These are phyloP conservation scores for Stygiomarasmius scandens DNA, from an alignment of 1,284 basidiomycete species.

Conservation along the genomic window DNA sequence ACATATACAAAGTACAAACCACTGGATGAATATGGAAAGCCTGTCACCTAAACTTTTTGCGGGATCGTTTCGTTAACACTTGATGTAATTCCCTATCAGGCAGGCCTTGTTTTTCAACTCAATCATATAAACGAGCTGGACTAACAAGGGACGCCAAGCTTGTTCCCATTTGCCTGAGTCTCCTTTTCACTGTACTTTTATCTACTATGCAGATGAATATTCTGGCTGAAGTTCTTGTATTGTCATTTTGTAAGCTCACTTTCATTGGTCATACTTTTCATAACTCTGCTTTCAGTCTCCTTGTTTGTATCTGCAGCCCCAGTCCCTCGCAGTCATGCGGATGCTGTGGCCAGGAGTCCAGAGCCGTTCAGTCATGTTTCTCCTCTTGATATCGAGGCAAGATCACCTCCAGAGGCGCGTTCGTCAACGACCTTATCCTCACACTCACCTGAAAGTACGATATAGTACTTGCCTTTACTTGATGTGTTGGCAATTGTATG, in stretches of 20 bases:
- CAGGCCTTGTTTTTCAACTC: too few relatives aligned
- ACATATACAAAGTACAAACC: too few relatives aligned
- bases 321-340: background rate
- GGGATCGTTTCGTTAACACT: too few relatives aligned
- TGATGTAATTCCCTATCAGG: too few relatives aligned
- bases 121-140: too few relatives aligned
- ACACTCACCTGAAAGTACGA: too few relatives aligned
- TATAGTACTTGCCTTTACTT: too few relatives aligned
- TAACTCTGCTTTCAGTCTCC: background rate
- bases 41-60: too few relatives aligned
- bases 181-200: background rate
- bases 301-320: constrained; percentile 4
- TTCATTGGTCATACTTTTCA: background rate
- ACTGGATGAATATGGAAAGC: too few relatives aligned
- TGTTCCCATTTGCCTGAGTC: background rate
- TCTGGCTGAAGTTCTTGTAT: background rate
- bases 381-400: constrained; percentile 1
- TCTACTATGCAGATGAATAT: constrained; percentile 9
- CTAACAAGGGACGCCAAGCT: background rate
- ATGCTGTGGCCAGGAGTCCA: constrained; percentile 3
- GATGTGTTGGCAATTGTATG: too few relatives aligned
- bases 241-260: background rate
- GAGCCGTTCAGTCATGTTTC: background rate
- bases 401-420: constrained; percentile 2
- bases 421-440: background rate